Conservation (phyloP, 2,329 filamentous ascomycete species). For the Aureobasidium musti region DNA sequence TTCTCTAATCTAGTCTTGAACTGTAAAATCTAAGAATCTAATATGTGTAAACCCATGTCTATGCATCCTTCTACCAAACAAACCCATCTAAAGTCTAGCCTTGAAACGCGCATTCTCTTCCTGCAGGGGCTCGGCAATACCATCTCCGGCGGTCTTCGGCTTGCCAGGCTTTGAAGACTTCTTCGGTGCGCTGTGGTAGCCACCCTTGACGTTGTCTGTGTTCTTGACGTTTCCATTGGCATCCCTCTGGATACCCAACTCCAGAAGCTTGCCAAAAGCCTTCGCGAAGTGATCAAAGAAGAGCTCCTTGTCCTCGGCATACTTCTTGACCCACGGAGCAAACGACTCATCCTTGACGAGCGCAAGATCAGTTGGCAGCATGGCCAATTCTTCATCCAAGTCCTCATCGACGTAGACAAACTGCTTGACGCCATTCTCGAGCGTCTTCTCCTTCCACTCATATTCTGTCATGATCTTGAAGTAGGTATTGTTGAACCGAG, state of each 20-base stretch:
- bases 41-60: neutral
- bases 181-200: slow-evolving; percentile 60
- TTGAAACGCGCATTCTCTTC: slow-evolving; percentile 45
- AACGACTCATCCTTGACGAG: slow-evolving; percentile 58
- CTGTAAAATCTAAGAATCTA: neutral
- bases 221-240: slow-evolving; percentile 56
- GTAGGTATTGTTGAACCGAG: slow-evolving; percentile 59
- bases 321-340: slow-evolving; percentile 58
- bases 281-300: slow-evolving; percentile 63
- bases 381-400: slow-evolving; percentile 61
- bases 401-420: slow-evolving; percentile 63
- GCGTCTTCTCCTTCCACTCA: slow-evolving; percentile 58
- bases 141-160: slow-evolving; percentile 43
- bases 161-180: slow-evolving; percentile 50
- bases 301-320: slow-evolving; percentile 61
- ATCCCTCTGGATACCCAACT: slow-evolving; percentile 62
- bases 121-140: slow-evolving; percentile 47
- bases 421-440: slow-evolving; percentile 57
- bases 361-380: slow-evolving; percentile 66
- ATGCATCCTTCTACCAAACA: neutral
- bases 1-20: neutral
- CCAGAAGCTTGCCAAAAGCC: slow-evolving; percentile 62
- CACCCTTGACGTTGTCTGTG: slow-evolving; percentile 59
- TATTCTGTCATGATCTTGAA: slow-evolving; percentile 56
- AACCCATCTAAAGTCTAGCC: slow-evolving; percentile 43